These are phyloP conservation scores for Stentor roeselii DNA, from an alignment of 73 alveolate species.

Conservation along the genomic window DNA sequence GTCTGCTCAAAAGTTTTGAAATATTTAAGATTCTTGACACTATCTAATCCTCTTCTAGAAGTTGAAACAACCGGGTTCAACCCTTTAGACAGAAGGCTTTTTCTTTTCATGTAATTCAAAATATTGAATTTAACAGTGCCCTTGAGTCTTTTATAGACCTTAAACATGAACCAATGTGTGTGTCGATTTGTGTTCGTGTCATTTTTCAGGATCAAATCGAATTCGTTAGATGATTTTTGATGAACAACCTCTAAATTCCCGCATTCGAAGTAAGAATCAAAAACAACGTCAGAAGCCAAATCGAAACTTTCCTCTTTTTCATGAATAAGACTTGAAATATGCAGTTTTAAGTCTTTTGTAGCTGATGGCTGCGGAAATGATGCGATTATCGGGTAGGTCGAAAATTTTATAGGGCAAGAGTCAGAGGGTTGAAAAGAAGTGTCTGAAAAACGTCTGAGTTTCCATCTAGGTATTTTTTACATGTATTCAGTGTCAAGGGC, in stretches of 20 bases:
- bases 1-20: neutral
- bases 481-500: neutral
- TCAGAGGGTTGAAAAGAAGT: neutral
- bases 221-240: conserved; percentile 37
- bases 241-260: conserved; percentile 32
- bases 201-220: conserved; percentile 66
- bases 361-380: neutral
- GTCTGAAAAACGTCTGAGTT: neutral
- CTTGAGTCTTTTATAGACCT: conserved; percentile 58
- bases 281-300: neutral
- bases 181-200: conserved; percentile 86
- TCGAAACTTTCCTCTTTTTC: neutral
- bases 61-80: conserved; percentile 28
- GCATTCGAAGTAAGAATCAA: conserved; percentile 30
- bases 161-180: conserved; percentile 78
- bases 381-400: neutral
- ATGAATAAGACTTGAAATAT: neutral
- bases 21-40: neutral
- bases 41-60: neutral
- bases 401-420: neutral
- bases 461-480: conserved; percentile 12
- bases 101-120: conserved; percentile 75
- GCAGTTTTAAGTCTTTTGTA: neutral
- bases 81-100: conserved; percentile 72
- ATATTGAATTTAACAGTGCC: conserved; percentile 72